Conservation (phyloP, 495 filamentous ascomycete species). For the Aspergillus cristatus region DNA sequence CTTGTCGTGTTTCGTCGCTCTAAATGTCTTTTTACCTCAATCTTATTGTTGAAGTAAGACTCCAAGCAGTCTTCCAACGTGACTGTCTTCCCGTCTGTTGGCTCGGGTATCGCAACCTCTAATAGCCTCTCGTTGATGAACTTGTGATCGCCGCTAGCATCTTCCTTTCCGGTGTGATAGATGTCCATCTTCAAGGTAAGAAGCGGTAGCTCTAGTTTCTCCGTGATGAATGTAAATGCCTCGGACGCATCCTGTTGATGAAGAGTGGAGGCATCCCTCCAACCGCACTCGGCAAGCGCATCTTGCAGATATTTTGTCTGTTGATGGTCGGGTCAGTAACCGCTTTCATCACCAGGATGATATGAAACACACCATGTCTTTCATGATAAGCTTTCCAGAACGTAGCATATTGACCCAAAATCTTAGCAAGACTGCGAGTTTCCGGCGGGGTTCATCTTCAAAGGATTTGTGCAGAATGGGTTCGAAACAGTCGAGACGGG, state of each 20-base stretch:
- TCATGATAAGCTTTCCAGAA: constrained; percentile 73
- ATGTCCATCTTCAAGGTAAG: constrained; percentile 92
- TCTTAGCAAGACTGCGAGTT: constrained; percentile 62
- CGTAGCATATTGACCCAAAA: constrained; percentile 91
- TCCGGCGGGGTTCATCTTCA: constrained; percentile 54
- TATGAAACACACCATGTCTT: constrained; percentile 60
- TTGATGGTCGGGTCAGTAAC: constrained; percentile 20
- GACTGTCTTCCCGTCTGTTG: constrained; percentile 51
- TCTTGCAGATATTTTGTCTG: constrained; percentile 79
- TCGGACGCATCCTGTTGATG: constrained; percentile 91
- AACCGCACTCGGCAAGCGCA: constrained; percentile 78
- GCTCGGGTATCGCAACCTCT: constrained; percentile 69
- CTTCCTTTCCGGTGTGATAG: constrained; percentile 80
- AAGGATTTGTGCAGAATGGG: constrained; percentile 72
- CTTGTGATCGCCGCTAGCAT: constrained; percentile 80
- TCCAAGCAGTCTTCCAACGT: constrained; percentile 87
- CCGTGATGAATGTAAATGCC: constrained; percentile 90
- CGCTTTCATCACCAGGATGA: neutral
- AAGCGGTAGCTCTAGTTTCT: constrained; percentile 75
- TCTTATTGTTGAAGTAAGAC: constrained; percentile 85
- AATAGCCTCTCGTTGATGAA: constrained; percentile 84
- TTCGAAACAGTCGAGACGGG: constrained; percentile 80
- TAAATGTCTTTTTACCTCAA: constrained; percentile 81
- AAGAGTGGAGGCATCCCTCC: constrained; percentile 67
- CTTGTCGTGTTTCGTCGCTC: constrained; percentile 49